phyloP scores from a whole-genome alignment of 2,329 filamentous ascomycete genomes.

The Teratosphaeria nubilosa region DNA sequence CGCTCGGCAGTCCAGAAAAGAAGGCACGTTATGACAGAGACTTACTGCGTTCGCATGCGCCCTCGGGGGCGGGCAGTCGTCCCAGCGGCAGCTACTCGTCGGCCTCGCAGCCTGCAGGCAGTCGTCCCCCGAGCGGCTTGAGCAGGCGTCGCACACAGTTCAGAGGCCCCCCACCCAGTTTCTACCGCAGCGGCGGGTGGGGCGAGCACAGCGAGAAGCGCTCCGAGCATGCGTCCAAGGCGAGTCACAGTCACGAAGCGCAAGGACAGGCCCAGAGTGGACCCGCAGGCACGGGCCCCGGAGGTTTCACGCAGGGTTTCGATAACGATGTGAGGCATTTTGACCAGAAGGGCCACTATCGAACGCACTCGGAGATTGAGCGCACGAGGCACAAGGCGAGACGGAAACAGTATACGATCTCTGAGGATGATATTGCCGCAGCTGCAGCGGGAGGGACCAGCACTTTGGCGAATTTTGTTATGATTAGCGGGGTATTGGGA shows the following conservation, averaged over 20 bases:
- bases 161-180: slow-evolving; percentile 77
- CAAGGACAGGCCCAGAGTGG: slow-evolving; percentile 10
- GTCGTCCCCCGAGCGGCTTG: slow-evolving; percentile 70
- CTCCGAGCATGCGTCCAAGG: slow-evolving; percentile 30
- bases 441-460: slow-evolving; percentile 10
- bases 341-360: slow-evolving; percentile 59
- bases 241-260: slow-evolving; percentile 21
- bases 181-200: slow-evolving; percentile 76
- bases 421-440: slow-evolving; percentile 10
- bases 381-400: slow-evolving; percentile 12
- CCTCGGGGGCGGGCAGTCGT: slow-evolving; percentile 30
- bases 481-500: slow-evolving; percentile 22
- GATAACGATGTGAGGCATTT: slow-evolving; percentile 63
- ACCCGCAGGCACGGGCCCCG: slow-evolving; percentile 23
- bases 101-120: slow-evolving; percentile 49
- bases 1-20: slow-evolving; percentile 49
- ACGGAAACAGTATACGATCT: slow-evolving; percentile 11
- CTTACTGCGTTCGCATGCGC: slow-evolving; percentile 34
- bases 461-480: slow-evolving; percentile 23
- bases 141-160: slow-evolving; percentile 67
- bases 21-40: slow-evolving; percentile 74
- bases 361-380: slow-evolving; percentile 56
- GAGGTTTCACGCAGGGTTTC: slow-evolving; percentile 50
- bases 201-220: slow-evolving; percentile 54
- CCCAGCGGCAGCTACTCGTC: slow-evolving; percentile 45